Evolutionary conservation across 116 monocot species (phyloP).

Genomic region (Zostera marina): DNA sequence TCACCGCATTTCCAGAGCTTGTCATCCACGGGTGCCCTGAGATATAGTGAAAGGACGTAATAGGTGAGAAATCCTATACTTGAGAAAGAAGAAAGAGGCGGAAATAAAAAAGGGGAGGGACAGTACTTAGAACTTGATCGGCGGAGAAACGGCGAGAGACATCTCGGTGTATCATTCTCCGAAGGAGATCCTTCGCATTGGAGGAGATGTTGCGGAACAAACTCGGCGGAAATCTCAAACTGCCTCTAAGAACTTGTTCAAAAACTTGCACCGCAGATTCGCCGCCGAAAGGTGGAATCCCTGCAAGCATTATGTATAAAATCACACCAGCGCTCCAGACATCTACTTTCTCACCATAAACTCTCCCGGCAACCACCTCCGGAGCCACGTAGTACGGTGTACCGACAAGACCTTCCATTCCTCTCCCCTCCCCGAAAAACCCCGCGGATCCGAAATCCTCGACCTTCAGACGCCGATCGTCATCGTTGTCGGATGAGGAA

Average conservation of each 20-base stretch:
- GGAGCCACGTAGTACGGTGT: slow-evolving; percentile 91
- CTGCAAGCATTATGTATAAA: slow-evolving; percentile 62
- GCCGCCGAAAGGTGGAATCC: slow-evolving; percentile 61
- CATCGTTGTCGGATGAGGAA: slow-evolving; percentile 2
- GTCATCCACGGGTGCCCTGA: slow-evolving; percentile 9
- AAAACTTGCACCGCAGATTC: slow-evolving; percentile 61
- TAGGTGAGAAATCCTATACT: not conserved
- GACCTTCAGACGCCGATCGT: slow-evolving; percentile 21
- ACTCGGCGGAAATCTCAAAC: slow-evolving; percentile 49
- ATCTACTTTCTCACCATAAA: slow-evolving; percentile 69
- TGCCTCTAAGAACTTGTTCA: slow-evolving; percentile 46
- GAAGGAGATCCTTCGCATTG: slow-evolving; percentile 60
- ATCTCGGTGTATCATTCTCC: slow-evolving; percentile 72
- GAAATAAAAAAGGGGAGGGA: not conserved
- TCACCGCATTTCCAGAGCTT: not conserved
- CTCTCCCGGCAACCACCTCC: slow-evolving; percentile 56
- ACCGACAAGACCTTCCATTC: slow-evolving; percentile 56
- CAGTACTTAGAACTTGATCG: slow-evolving; percentile 71
- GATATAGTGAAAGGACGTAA: not conserved
- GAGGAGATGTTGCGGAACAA: slow-evolving; percentile 38
- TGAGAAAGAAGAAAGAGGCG: not conserved
- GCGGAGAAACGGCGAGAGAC: slow-evolving; percentile 51
- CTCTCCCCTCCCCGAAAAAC: slow-evolving; percentile 36
- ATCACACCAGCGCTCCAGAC: slow-evolving; percentile 89
- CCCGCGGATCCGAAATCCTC: slow-evolving; percentile 83